Percentiles rank a stretch among this genome's conserved stretches.
Evolutionary conservation across 169 alveolate genomes (phyloP).

Genomic region (Toxoplasma gondii): DNA sequence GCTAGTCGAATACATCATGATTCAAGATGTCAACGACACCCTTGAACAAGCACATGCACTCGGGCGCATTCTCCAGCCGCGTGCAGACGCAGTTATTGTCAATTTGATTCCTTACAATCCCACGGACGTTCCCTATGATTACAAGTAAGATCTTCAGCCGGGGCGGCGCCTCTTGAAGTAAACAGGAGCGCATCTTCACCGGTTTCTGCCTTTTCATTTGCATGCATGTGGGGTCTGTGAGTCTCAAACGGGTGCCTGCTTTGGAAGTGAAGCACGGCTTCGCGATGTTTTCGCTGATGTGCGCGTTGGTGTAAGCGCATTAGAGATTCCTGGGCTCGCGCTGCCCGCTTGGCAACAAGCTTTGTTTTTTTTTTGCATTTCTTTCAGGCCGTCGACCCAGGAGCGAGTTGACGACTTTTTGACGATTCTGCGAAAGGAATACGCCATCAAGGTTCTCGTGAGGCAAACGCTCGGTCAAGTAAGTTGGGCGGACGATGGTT

Average conservation of each 20-base stretch:
- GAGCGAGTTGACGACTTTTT: not conserved
- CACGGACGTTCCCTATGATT: constrained; percentile 47
- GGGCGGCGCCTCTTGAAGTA: too few species aligned
- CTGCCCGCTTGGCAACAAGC: too few species aligned
- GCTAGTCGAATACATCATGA: constrained; percentile 71
- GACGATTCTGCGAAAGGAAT: not conserved
- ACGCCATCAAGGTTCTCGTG: not conserved
- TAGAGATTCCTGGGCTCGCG: too few species aligned
- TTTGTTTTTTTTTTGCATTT: too few species aligned
- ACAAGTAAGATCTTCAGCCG: not conserved
- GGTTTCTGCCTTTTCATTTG: too few species aligned
- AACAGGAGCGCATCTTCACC: too few species aligned
- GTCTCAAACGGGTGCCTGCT: too few species aligned
- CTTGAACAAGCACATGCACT: constrained; percentile 68
- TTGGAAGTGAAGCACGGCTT: too few species aligned
- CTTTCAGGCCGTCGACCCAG: not conserved
- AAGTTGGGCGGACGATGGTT: not conserved
- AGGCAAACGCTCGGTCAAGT: not conserved
- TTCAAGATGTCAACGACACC: constrained; percentile 72
- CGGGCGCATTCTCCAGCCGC: constrained; percentile 64
- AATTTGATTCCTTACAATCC: constrained; percentile 67
- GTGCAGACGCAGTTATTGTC: constrained; percentile 21
- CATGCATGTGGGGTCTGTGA: too few species aligned
- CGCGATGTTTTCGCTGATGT: too few species aligned
- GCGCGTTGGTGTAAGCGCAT: too few species aligned